Percentiles rank a stretch among this genome's conserved stretches.
Conservation (phyloP, 768 basidiomycete species). For the Coprinopsis strossmayeri region DNA sequence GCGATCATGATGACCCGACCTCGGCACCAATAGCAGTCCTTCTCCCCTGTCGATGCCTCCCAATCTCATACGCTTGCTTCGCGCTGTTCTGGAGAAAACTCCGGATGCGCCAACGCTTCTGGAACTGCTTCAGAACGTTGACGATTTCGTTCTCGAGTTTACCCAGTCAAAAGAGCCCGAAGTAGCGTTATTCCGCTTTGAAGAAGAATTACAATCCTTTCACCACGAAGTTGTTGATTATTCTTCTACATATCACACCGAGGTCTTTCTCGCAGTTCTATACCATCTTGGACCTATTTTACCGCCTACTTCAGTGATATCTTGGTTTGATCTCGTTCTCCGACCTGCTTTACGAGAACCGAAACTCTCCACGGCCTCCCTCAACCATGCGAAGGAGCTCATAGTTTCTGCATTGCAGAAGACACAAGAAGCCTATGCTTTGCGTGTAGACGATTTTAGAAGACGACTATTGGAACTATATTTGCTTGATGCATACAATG, state of each 20-base stretch:
- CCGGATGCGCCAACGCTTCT: conserved; percentile 44
- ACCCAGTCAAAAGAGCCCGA: conserved; percentile 41
- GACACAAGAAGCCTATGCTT: conserved; percentile 34
- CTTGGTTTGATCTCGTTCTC: conserved; percentile 79
- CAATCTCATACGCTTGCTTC: conserved; percentile 47
- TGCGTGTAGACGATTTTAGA: conserved; percentile 59
- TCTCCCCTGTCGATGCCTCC: conserved; percentile 22
- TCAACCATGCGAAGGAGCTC: conserved; percentile 66
- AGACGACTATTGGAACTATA: conserved; percentile 68
- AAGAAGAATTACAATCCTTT: conserved; percentile 61
- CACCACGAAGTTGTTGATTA: conserved; percentile 62
- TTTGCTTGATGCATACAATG: conserved; percentile 70
- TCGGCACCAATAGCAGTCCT: no score
- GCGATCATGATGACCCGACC: neutral
- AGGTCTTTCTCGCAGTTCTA: conserved; percentile 62
- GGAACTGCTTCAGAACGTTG: conserved; percentile 43
- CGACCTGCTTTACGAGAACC: conserved; percentile 76
- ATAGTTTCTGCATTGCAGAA: conserved; percentile 55
- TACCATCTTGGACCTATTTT: conserved; percentile 57
- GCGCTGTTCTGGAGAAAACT: conserved; percentile 48
- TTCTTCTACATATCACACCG: conserved; percentile 51
- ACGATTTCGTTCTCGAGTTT: conserved; percentile 50
- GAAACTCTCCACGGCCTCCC: conserved; percentile 49
- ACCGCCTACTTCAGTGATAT: conserved; percentile 60
- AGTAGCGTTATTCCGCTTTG: conserved; percentile 37